Evolutionary conservation across 2,329 filamentous ascomycete species (phyloP).

Genomic region (Alternaria conjuncta): DNA sequence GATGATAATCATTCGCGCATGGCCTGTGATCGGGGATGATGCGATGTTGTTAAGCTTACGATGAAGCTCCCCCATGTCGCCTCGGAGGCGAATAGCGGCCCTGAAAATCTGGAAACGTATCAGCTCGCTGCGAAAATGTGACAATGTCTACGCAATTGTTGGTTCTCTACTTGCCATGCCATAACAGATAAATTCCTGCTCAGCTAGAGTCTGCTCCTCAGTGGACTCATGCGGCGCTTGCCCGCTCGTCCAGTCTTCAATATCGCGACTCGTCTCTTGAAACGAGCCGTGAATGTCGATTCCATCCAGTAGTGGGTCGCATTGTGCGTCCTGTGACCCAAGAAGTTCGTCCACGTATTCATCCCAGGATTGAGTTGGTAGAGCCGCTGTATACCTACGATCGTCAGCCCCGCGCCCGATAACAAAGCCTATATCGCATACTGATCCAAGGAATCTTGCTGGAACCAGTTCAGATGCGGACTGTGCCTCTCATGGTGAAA

Average conservation of each 20-base stretch:
- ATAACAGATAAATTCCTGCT: slow-evolving; percentile 27
- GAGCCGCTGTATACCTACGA: slow-evolving; percentile 12
- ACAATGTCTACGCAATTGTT: too few relatives aligned
- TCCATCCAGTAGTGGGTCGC: not conserved
- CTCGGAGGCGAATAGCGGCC: slow-evolving; percentile 24
- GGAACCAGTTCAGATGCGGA: not conserved
- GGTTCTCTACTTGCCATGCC: slow-evolving; percentile 24
- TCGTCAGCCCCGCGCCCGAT: not conserved
- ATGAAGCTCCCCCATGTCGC: slow-evolving; percentile 33
- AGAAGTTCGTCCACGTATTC: slow-evolving; percentile 17
- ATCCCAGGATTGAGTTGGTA: slow-evolving; percentile 23
- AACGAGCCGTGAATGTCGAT: slow-evolving; percentile 5
- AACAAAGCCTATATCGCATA: not conserved
- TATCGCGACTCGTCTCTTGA: slow-evolving; percentile 16
- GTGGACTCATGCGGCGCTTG: slow-evolving; percentile 1
- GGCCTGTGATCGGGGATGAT: slow-evolving; percentile 18
- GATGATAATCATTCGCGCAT: slow-evolving; percentile 19
- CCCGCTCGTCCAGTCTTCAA: slow-evolving; percentile 23
- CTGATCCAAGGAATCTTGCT: slow-evolving; percentile 14
- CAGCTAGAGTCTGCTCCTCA: not conserved
- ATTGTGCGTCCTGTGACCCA: not conserved
- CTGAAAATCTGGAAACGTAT: slow-evolving; percentile 21
- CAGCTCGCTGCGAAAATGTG: not conserved
- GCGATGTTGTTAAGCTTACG: slow-evolving; percentile 8
- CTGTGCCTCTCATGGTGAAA: not conserved